Base-by-base conservation (phyloP, 768 basidiomycete genomes). In the Mycena vitilis region DNA sequence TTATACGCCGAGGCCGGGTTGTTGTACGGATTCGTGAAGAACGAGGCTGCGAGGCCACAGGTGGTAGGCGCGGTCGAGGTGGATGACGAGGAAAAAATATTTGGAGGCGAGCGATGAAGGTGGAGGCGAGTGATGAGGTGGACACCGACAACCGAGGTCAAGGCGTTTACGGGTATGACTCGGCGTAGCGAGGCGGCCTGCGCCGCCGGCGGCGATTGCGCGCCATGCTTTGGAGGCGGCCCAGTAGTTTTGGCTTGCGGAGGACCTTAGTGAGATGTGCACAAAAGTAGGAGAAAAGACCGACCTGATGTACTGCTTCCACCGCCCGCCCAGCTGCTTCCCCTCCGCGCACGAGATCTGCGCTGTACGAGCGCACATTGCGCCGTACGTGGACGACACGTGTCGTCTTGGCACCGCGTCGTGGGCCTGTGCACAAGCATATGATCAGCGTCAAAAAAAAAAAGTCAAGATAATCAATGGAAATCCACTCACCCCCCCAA, bases 81-180 rank as follows among this genome's bases (percentile, higher is more conserved):
- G 34, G 57, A 38, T 1, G 65, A 63, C 5, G 40, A 40, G 40
- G 40, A n/a, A 11, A 2, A 59, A 61, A 7, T 59, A 61, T 25
- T 45, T 18, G 62, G 59, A 59, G 6, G 65, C 23, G 38, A 62
- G 47, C 23, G 68, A 65, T 2, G 63, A n/a, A 47, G n/a, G 65
- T 66, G 49, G 65, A 59, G 12, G 70, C n/a, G n/a, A n/a, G n/a
- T n/a, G n/a, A n/a, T n/a, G n/a, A n/a, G 70, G 30, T 71, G 70
- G 0, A 71, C 63, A 55, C 66, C 66, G 30, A 62, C 63, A n/a
- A 18, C 38, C 60, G 18, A 71, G 49, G 55, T 71, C 74, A n/a
- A 71, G 74, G 22, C 75, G 74, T 3, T 75, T 71, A 36, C 75
- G 57, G n/a, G 16, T 76, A 79, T 34, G 75, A 69, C 23, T 80